Evolutionary conservation across 2,329 filamentous ascomycete species (phyloP).

Genomic region (Scorias spongiosa): DNA sequence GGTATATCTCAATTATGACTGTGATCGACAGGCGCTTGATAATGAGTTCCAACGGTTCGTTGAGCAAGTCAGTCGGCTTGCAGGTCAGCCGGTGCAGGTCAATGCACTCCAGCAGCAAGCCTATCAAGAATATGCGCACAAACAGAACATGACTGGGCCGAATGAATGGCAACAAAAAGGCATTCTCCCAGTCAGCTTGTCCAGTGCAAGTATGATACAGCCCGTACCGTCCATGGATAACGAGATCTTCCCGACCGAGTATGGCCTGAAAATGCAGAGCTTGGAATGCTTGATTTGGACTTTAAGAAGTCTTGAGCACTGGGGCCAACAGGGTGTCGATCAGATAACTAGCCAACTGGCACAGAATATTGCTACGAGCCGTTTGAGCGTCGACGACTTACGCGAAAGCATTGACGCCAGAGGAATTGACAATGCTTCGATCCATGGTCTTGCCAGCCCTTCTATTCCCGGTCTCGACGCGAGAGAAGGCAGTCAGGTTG

Average conservation of each 20-base stretch:
- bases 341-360: constrained; percentile 28
- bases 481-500: background rate
- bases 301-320: constrained; percentile 77
- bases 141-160: constrained; percentile 16
- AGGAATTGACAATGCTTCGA: constrained; percentile 30
- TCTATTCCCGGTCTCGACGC: constrained; percentile 25
- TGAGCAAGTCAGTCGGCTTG: constrained; percentile 80
- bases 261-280: constrained; percentile 77
- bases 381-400: constrained; percentile 42
- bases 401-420: constrained; percentile 65
- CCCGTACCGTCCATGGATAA: constrained; percentile 15
- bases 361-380: constrained; percentile 24
- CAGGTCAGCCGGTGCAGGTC: constrained; percentile 61
- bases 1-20: constrained; percentile 96
- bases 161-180: constrained; percentile 75
- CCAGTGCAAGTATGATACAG: constrained; percentile 55
- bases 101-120: constrained; percentile 66
- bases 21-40: constrained; percentile 78
- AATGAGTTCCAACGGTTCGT: constrained; percentile 94
- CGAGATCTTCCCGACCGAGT: constrained; percentile 71
- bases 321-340: constrained; percentile 58
- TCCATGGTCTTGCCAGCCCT: constrained; percentile 27
- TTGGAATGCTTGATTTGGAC: constrained; percentile 81
- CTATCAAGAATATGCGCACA: constrained; percentile 65
- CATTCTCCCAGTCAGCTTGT: constrained; percentile 75